Conservation (phyloP, 257 asterid species). For the Cordia subcordata region DNA sequence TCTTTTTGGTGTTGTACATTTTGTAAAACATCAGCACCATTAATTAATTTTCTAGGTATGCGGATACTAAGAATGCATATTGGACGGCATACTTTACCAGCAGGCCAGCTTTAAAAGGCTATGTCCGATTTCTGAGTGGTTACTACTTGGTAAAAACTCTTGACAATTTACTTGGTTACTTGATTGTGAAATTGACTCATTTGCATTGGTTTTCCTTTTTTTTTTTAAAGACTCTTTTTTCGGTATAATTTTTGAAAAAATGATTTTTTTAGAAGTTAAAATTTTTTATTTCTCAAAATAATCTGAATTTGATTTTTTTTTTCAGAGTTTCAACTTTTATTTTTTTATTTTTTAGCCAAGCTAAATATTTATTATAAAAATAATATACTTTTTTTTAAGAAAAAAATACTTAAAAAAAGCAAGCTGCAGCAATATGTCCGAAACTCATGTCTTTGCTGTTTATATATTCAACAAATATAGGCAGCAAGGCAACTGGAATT, state of each 20-base stretch:
- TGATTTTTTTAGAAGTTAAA: too few species aligned
- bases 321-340: too few species aligned
- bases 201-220: too few species aligned
- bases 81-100: constrained; percentile 57
- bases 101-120: constrained; percentile 41
- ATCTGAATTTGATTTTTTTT: too few species aligned
- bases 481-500: constrained; percentile 45
- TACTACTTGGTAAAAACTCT: constrained; percentile 37
- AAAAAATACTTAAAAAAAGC: too few species aligned
- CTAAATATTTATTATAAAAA: too few species aligned
- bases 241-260: too few species aligned
- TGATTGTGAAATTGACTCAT: background rate
- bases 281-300: too few species aligned
- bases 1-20: background rate
- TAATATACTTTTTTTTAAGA: too few species aligned
- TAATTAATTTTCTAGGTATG: constrained; percentile 42
- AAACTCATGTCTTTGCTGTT: background rate
- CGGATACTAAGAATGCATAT: constrained; percentile 36
- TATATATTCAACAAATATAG: constrained; percentile 21
- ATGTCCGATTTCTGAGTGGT: constrained; percentile 41
- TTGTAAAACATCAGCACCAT: background rate
- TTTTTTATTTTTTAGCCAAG: too few species aligned
- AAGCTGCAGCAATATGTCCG: background rate
- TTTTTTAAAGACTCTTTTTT: too few species aligned
- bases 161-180: background rate